Percentiles rank a stretch among this genome's conserved stretches.
Evolutionary conservation across 495 filamentous ascomycete species (phyloP).

Genomic region (Xylaria cubensis): DNA sequence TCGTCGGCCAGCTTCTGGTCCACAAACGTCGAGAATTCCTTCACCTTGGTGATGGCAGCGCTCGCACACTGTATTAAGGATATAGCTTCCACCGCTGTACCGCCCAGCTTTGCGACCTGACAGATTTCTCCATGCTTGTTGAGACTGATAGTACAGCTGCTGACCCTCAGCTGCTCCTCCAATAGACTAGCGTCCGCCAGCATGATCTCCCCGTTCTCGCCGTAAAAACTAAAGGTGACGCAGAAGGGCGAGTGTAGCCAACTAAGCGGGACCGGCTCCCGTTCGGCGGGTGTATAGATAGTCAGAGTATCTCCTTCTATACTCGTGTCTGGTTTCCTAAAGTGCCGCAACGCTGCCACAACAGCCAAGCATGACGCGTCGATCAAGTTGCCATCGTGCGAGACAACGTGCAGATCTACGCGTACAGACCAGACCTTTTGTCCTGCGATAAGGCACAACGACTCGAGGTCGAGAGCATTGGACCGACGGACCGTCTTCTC

Average conservation of each 20-base stretch:
- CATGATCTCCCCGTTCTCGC: slow-evolving; percentile 64
- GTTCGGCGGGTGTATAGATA: slow-evolving; percentile 80
- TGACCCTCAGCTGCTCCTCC: slow-evolving; percentile 87
- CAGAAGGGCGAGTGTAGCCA: slow-evolving; percentile 91
- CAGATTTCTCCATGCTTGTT: slow-evolving; percentile 92
- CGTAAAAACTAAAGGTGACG: slow-evolving; percentile 82
- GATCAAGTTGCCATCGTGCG: slow-evolving; percentile 86
- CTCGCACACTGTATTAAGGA: slow-evolving; percentile 72
- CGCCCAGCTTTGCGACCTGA: slow-evolving; percentile 86
- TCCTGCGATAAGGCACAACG: slow-evolving; percentile 89
- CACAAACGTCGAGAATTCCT: slow-evolving; percentile 75
- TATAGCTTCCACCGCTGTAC: slow-evolving; percentile 78
- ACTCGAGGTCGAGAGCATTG: slow-evolving; percentile 90
- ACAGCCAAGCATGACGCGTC: slow-evolving; percentile 86
- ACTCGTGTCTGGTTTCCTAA: slow-evolving; percentile 83
- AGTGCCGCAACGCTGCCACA: slow-evolving; percentile 87
- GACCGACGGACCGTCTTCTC: slow-evolving; percentile 94
- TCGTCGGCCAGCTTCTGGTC: slow-evolving; percentile 77
- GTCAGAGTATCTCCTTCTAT: slow-evolving; percentile 82
- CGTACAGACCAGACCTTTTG: slow-evolving; percentile 88
- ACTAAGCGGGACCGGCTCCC: slow-evolving; percentile 85
- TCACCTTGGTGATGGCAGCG: slow-evolving; percentile 75
- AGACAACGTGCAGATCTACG: slow-evolving; percentile 87
- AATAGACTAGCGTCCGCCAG: slow-evolving; percentile 78
- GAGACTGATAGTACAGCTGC: slow-evolving; percentile 81